Conservation (phyloP, 2,329 filamentous ascomycete genomes). For the Penicillium sclerotiorum region DNA sequence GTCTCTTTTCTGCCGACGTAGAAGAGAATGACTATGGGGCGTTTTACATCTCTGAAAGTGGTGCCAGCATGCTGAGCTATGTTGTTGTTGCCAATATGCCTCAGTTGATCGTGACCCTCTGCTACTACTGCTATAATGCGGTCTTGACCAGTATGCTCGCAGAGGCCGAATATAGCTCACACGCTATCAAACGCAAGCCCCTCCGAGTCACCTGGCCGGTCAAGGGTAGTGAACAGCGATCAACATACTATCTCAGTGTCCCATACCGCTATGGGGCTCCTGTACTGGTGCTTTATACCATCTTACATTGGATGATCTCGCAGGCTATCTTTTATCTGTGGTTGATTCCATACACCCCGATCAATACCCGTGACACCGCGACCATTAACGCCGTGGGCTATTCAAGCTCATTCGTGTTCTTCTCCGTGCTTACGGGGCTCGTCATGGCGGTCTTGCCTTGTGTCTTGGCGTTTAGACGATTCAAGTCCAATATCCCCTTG, state of each 20-base stretch:
- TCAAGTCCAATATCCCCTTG: conserved; percentile 30
- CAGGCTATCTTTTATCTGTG: conserved; percentile 48
- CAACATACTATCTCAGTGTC: conserved; percentile 49
- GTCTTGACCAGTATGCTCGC: conserved; percentile 50
- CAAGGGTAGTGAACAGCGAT: conserved; percentile 41
- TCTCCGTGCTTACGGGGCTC: conserved; percentile 4
- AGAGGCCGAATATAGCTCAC: conserved; percentile 52
- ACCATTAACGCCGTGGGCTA: conserved; percentile 3
- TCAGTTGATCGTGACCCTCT: conserved; percentile 34
- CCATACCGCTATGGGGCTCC: conserved; percentile 39
- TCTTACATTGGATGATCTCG: conserved; percentile 53
- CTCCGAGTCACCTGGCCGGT: conserved; percentile 48
- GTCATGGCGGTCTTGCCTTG: conserved; percentile 13
- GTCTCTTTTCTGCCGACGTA: not conserved
- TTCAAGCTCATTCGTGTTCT: conserved; percentile 9
- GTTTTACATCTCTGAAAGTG: not conserved
- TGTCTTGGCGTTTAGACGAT: conserved; percentile 15
- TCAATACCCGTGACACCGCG: not conserved
- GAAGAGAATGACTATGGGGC: not conserved
- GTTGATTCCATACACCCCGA: conserved; percentile 25
- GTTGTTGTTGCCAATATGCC: conserved; percentile 6
- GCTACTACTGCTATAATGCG: conserved; percentile 40
- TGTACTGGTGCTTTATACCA: conserved; percentile 31
- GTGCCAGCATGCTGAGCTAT: not conserved
- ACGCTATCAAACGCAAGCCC: conserved; percentile 40